A percentile compares a stretch with the other conserved stretches of the same genome.
These are phyloP conservation scores for Aurifilum marmelostoma DNA, from an alignment of 2,329 filamentous ascomycete genomes.

Conservation along the genomic window DNA sequence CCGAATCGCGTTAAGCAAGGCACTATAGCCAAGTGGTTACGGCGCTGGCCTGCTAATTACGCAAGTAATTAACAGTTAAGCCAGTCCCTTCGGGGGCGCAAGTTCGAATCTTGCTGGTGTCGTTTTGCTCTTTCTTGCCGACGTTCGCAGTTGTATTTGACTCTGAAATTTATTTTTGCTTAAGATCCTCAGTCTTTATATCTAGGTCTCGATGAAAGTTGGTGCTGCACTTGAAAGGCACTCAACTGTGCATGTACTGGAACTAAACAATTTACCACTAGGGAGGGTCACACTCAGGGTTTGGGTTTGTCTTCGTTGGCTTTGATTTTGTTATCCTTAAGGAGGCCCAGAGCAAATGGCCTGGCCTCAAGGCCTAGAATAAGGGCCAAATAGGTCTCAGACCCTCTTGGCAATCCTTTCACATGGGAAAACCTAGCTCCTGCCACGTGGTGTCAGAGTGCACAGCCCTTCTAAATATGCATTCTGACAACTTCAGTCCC, in stretches of 20 bases:
- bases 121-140: slow-evolving; percentile 1
- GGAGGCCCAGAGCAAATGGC: not conserved
- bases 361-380: not conserved
- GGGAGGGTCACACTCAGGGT: not conserved
- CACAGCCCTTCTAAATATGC: not conserved
- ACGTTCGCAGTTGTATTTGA: no score
- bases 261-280: no score
- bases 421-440: not conserved
- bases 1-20: not conserved
- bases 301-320: not conserved
- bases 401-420: not conserved
- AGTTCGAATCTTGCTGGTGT: slow-evolving; percentile 14
- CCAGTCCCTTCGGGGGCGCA: slow-evolving; percentile 18
- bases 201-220: no score
- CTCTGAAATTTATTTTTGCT: not conserved
- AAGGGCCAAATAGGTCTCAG: not conserved
- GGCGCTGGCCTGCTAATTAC: slow-evolving; percentile 9
- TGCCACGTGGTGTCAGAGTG: not conserved
- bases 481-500: not conserved
- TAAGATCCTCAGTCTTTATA: no score
- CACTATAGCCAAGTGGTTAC: slow-evolving; percentile 15
- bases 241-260: no score
- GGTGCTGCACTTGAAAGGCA: no score
- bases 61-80: slow-evolving; percentile 1
- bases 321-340: not conserved